Conservation (phyloP, 768 basidiomycete species). For the Strobilomyces confusus region DNA sequence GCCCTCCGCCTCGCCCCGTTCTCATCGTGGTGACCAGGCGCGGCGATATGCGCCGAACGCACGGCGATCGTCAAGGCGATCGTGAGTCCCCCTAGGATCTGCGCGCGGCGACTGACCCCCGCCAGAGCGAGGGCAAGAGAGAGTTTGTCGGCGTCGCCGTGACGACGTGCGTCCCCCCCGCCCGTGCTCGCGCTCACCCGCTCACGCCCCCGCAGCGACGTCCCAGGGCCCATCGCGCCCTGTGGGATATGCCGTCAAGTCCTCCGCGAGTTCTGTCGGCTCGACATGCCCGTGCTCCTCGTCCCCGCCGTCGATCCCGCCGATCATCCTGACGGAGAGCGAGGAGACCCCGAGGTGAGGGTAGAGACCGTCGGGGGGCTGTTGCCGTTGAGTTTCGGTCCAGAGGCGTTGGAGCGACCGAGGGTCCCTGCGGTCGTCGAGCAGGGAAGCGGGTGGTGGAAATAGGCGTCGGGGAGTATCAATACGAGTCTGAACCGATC, state of each 20-base stretch:
- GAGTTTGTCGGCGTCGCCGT: constrained; percentile 76
- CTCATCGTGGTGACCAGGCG: constrained; percentile 49
- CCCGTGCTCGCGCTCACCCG: too few relatives aligned
- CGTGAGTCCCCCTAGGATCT: constrained; percentile 51
- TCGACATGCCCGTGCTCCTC: constrained; percentile 68
- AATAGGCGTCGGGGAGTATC: too few relatives aligned
- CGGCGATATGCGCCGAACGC: constrained; percentile 89
- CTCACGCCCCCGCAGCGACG: constrained; percentile 58
- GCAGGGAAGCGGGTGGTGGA: too few relatives aligned
- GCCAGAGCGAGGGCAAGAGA: constrained; percentile 78
- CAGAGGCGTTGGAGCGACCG: constrained; percentile 67
- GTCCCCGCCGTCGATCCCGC: constrained; percentile 66
- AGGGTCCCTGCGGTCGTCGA: constrained; percentile 11
- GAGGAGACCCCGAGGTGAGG: constrained; percentile 39
- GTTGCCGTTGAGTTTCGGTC: constrained; percentile 86
- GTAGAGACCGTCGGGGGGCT: constrained; percentile 70
- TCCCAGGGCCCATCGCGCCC: constrained; percentile 65
- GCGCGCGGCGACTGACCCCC: too few relatives aligned
- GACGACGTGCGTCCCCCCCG: constrained; percentile 53
- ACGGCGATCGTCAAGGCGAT: constrained; percentile 95
- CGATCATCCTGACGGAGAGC: too few relatives aligned
- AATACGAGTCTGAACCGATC: too few relatives aligned
- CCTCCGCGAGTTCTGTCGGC: constrained; percentile 78
- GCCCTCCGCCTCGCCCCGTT: background rate
- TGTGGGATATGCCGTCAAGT: constrained; percentile 95